Evolutionary conservation across 345 rosid species (phyloP).

Genomic region (Brassica rapa): DNA sequence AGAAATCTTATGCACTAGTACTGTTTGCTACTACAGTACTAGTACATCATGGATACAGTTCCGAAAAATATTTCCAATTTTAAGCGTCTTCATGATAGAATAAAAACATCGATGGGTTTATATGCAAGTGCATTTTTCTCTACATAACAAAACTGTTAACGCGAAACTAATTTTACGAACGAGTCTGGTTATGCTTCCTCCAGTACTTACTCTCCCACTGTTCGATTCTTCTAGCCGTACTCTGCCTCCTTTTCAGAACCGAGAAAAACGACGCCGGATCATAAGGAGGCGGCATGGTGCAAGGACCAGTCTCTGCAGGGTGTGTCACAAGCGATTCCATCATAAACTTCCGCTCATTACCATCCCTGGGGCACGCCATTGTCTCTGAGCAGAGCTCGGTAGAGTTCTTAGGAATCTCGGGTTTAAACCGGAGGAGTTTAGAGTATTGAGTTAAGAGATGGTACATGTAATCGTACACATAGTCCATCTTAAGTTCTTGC

Average conservation of each 20-base stretch:
- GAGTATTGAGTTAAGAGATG: constrained; percentile 74
- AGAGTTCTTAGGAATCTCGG: constrained; percentile 49
- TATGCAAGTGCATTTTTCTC: constrained; percentile 8
- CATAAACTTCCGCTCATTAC: constrained; percentile 57
- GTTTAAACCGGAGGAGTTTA: constrained; percentile 66
- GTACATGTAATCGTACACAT: constrained; percentile 76
- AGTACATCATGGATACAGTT: too few species aligned
- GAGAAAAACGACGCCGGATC: constrained; percentile 53
- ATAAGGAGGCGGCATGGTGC: constrained; percentile 64
- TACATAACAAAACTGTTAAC: constrained; percentile 22
- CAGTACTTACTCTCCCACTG: constrained; percentile 54
- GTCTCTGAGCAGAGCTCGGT: constrained; percentile 56
- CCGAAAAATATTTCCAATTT: constrained; percentile 1
- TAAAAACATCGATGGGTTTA: background rate
- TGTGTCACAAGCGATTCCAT: constrained; percentile 63
- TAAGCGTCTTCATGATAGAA: background rate
- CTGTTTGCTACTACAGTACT: too few species aligned
- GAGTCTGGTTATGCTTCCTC: constrained; percentile 41
- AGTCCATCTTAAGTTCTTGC: constrained; percentile 62
- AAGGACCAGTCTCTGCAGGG: constrained; percentile 57
- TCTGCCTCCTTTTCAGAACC: constrained; percentile 42
- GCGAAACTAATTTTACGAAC: constrained; percentile 22
- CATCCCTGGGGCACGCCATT: constrained; percentile 62
- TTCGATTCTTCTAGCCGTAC: constrained; percentile 37
- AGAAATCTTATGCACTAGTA: constrained; percentile 56